Evolutionary conservation across 2,329 filamentous ascomycete genomes (phyloP).

Genomic region (Colletotrichum sp.): DNA sequence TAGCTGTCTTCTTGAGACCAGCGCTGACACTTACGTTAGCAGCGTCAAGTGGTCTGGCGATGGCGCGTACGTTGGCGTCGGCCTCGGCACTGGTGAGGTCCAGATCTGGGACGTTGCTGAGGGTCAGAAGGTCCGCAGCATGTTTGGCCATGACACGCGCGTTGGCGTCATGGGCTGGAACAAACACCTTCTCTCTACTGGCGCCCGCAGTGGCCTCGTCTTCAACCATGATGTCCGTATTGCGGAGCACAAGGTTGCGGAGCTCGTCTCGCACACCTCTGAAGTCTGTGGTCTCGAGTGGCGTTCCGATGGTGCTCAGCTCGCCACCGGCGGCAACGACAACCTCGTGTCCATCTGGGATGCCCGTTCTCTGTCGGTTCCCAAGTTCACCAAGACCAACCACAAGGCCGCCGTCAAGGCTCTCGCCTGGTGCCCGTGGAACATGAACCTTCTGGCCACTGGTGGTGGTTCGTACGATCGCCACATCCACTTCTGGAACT

Average conservation of each 20-base stretch:
- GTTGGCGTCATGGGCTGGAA: constrained; percentile 99
- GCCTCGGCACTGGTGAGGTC: constrained; percentile 92
- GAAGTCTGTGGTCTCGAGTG: constrained; percentile 98
- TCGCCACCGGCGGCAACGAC: constrained; percentile 97
- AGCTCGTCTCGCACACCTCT: constrained; percentile 95
- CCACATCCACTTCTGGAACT: constrained; percentile 99
- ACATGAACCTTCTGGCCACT: constrained; percentile 94
- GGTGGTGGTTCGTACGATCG: constrained; percentile 96
- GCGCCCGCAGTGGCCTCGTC: constrained; percentile 91
- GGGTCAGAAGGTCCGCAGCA: constrained; percentile 93
- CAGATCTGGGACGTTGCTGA: constrained; percentile 99
- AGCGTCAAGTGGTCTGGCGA: constrained; percentile 99
- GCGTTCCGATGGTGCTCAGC: constrained; percentile 94
- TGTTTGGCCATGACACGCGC: constrained; percentile 96
- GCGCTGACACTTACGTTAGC: constrained; percentile 92
- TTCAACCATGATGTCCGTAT: constrained; percentile 99
- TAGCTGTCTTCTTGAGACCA: constrained; percentile 85
- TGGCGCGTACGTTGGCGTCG: constrained; percentile 94
- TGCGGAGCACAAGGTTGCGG: constrained; percentile 96
- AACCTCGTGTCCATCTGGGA: constrained; percentile 99
- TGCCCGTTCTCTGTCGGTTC: constrained; percentile 87
- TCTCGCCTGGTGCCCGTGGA: constrained; percentile 98
- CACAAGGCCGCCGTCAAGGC: constrained; percentile 99
- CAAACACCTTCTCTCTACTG: constrained; percentile 96
- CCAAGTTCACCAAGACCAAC: constrained; percentile 99